Base-by-base conservation (phyloP, 148 eudicot species). In the Vaccinium myrtillus region DNA sequence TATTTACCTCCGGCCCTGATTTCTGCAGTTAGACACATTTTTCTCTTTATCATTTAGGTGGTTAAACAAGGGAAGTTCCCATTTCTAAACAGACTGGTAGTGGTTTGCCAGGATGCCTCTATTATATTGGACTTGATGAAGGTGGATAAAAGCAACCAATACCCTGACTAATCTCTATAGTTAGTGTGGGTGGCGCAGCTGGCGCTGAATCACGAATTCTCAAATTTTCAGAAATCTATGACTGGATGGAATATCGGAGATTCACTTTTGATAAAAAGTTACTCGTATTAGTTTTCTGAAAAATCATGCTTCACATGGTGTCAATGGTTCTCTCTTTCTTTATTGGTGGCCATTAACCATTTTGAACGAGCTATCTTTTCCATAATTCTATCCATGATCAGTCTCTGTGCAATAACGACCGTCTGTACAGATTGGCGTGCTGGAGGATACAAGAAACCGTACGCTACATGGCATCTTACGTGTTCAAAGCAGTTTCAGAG, bases 381-480 rank as follows among this genome's bases (percentile, higher is more conserved):
- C 6, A 50, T 75, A 30, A 48, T 83, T 77, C 9, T 73, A 56
- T n/a, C 21, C 19, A 75, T 83, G 32, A 27, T 32, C 23, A 83
- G 6, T 70, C 19, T 54, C 76, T 83, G 14, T 76, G 49, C 19
- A 7, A 51, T 11, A 71, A 43, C 59, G 59, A 74, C 81, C 71
- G 50, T 79, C 63, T 84, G 75, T 81, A 59, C 88, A 97, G 99
- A 93, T 97, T 90, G 98, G 98, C 46, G 91, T 83, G 84, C 96
- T 97, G 85, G 99, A 97, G 89, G 99, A 97, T 86, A 97, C 99
- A 73, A 91, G 99, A 91, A 97, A 95, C 63, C 96, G 94, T 53
- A 95, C 98, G 0, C 94, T 97, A 75, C 95, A 92, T 88, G 96
- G 99, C 81, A 95, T 95, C 77, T 90, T 97, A 83, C 95, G 99